These are phyloP conservation scores for Penicillium oxalicum DNA, from an alignment of 2,329 filamentous ascomycete species.

Conservation along the genomic window DNA sequence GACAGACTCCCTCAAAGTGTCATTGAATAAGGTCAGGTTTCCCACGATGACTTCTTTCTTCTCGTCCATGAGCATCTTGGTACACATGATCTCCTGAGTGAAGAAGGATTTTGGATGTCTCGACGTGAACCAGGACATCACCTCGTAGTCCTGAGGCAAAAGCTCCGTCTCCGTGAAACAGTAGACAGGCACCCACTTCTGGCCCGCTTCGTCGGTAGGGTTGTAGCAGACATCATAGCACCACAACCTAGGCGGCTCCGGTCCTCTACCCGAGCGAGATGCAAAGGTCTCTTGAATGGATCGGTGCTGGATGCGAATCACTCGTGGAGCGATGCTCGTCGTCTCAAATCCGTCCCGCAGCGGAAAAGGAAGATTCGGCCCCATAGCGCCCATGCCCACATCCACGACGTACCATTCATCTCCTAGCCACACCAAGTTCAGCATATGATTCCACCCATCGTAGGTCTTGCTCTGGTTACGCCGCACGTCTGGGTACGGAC, in stretches of 20 bases:
- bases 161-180: constrained; percentile 59
- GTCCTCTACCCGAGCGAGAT: constrained; percentile 9
- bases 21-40: constrained; percentile 15
- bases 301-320: constrained; percentile 10
- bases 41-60: constrained; percentile 10
- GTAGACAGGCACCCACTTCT: constrained; percentile 53
- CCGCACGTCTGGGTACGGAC: constrained; percentile 9
- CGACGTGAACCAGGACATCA: constrained; percentile 35
- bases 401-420: constrained; percentile 34
- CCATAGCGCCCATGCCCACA: constrained; percentile 25
- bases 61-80: constrained; percentile 14
- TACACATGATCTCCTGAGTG: constrained; percentile 10
- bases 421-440: constrained; percentile 52
- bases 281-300: constrained; percentile 7
- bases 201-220: constrained; percentile 24
- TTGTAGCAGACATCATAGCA: constrained; percentile 54
- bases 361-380: constrained; percentile 22
- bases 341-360: constrained; percentile 13
- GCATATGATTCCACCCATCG: constrained; percentile 44
- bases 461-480: constrained; percentile 2
- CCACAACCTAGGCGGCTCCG: constrained; percentile 44
- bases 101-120: constrained; percentile 14
- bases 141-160: constrained; percentile 50
- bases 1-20: constrained; percentile 5
- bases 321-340: constrained; percentile 23